Conservation (phyloP, 768 basidiomycete genomes). For the Mycena epipterygia region DNA sequence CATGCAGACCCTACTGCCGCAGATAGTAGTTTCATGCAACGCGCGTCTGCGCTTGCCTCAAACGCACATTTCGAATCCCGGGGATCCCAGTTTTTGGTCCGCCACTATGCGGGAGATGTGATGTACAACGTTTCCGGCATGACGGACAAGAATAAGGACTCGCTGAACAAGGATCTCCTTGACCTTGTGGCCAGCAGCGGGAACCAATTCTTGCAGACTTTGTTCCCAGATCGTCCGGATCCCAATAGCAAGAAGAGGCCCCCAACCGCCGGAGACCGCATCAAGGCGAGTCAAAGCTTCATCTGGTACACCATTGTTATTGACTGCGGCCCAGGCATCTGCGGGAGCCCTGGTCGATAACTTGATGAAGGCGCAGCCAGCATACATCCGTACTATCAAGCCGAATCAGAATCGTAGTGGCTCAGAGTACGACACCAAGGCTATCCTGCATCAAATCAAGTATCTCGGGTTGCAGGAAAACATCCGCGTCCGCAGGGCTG, state of each 20-base stretch:
- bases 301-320: background rate
- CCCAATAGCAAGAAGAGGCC: conserved; percentile 98
- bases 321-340: conserved; percentile 68
- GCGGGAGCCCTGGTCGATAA: conserved; percentile 97
- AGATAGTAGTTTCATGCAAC: conserved; percentile 96
- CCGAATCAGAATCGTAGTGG: conserved; percentile 96
- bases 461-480: conserved; percentile 99
- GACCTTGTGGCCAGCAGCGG: conserved; percentile 87
- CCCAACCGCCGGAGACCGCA: conserved; percentile 97
- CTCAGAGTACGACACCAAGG: conserved; percentile 94
- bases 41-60: conserved; percentile 82
- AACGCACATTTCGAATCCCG: conserved; percentile 97
- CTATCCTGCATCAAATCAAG: conserved; percentile 98
- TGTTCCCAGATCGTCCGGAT: conserved; percentile 96
- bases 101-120: conserved; percentile 98
- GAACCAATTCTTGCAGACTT: conserved; percentile 86
- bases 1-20: conserved; percentile 97
- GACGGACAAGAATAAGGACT: conserved; percentile 99
- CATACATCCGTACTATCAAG: conserved; percentile 99
- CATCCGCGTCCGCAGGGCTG: conserved; percentile 96
- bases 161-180: conserved; percentile 93
- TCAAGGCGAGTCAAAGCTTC: conserved; percentile 73
- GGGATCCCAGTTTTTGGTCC: conserved; percentile 93
- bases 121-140: conserved; percentile 98
- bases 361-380: conserved; percentile 96